Evolutionary conservation across 1,284 basidiomycete genomes (phyloP), one percentile per base, ranked within the genome.

Genomic region (Cutaneotrichosporon dermatis): DNA sequence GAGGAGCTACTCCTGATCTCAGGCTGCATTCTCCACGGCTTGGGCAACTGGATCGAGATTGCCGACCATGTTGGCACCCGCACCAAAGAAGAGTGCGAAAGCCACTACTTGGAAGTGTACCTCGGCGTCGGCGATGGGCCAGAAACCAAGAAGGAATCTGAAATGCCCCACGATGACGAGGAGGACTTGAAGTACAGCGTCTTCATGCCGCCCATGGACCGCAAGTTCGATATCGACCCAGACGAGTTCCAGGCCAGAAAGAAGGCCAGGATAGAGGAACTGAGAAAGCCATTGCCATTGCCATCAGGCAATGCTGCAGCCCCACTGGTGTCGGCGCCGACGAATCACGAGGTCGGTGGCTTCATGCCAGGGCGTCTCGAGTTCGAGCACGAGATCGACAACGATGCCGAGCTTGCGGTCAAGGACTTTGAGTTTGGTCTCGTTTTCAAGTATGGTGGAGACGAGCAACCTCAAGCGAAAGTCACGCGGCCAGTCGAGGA

Each of bases 41-140:
- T 99, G 25, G 96, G 96, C 11, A 99, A 98, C 76, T 99, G 95
- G 95, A 87, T 89, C 72, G 94, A 95, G 71, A 92, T 96, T 54
- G 90, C 94, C 2, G 93, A 96, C 70, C 92, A 98, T 64, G 86
- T 99, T 55, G 95, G 96, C 6, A 96, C 93, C 5, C 84, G 94
- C 56, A 90, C 92, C 7, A 94, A 89, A 75, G 93, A 97, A 71
- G 95, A 99, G 71, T 91, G 94, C 34, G 89, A 95, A 77, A 79
- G 86, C 55, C 95, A 99, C 79, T 99, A 99, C 76, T 83, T 86
- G 51, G 76, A 84, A 46, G 85, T 90, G 39, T 99, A 94, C 72
- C 83, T 97, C 58, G 84, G 71, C 7, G 68, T 70, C 4, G 65
- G 60, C 10, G 64, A 69, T 35, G 68, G 66, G 9, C 48, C 60